phyloP scores from a whole-genome alignment of 768 basidiomycete species.

The Ephemerocybe angulata region DNA sequence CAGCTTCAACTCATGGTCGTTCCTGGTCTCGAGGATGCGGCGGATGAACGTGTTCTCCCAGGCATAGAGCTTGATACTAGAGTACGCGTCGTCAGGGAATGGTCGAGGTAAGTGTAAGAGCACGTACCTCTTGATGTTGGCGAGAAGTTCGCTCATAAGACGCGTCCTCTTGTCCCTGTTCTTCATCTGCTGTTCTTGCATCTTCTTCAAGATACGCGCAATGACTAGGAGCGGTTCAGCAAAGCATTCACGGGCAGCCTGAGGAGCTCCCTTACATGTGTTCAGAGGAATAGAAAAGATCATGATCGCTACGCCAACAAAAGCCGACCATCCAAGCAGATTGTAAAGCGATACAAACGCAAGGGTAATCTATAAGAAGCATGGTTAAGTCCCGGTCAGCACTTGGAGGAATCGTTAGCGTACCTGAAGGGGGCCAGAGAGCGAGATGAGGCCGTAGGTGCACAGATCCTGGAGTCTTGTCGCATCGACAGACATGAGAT shows the following conservation, averaged over 20 bases:
- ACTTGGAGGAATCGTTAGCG: slow-evolving; percentile 5
- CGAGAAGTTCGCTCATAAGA: slow-evolving; percentile 90
- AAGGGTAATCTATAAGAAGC: slow-evolving; percentile 57
- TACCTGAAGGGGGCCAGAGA: slow-evolving; percentile 86
- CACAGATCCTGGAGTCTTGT: slow-evolving; percentile 77
- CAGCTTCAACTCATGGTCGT: slow-evolving; percentile 78
- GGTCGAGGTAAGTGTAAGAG: not conserved
- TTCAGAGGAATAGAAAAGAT: slow-evolving; percentile 75
- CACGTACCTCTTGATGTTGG: slow-evolving; percentile 78
- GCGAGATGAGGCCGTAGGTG: slow-evolving; percentile 76
- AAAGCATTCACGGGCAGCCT: not conserved
- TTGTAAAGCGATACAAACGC: slow-evolving; percentile 90
- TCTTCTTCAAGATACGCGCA: slow-evolving; percentile 62
- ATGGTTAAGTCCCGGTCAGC: not conserved
- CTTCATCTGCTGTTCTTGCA: slow-evolving; percentile 92
- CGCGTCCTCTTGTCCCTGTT: slow-evolving; percentile 80
- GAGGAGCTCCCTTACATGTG: slow-evolving; percentile 36
- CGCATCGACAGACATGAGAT: slow-evolving; percentile 87
- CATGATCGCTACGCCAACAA: slow-evolving; percentile 88
- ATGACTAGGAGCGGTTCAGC: slow-evolving; percentile 37
- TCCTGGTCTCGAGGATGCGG: slow-evolving; percentile 74
- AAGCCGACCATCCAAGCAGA: slow-evolving; percentile 88
- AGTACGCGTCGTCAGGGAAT: not conserved
- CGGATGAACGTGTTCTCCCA: slow-evolving; percentile 92
- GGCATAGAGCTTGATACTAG: slow-evolving; percentile 84